phyloP scores from a whole-genome alignment of 768 basidiomycete genomes.

The Boletus bicolor region DNA sequence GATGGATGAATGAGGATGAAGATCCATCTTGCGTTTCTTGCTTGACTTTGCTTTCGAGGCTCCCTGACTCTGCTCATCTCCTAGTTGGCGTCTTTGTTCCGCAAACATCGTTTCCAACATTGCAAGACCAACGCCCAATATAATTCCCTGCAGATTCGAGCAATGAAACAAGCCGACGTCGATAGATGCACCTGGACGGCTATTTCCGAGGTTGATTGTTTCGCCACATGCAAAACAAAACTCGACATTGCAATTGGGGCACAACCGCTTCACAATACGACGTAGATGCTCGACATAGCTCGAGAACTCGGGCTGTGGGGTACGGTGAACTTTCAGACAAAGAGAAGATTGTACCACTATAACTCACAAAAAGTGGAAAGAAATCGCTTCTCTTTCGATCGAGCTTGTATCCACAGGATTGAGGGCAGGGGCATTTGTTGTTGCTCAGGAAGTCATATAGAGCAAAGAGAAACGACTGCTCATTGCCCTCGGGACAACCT shows the following conservation, averaged over 20 bases:
- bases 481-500: conserved; percentile 90
- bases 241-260: conserved; percentile 55
- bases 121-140: conserved; percentile 85
- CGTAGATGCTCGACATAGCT: conserved; percentile 65
- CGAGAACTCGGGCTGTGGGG: conserved; percentile 62
- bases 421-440: conserved; percentile 66
- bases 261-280: conserved; percentile 54
- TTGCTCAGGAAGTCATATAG: conserved; percentile 73
- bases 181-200: conserved; percentile 40
- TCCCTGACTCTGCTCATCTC: conserved; percentile 27
- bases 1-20: conserved; percentile 20
- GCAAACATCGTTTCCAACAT: conserved; percentile 77
- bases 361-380: conserved; percentile 76
- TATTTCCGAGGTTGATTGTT: conserved; percentile 45
- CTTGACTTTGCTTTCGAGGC: conserved; percentile 30
- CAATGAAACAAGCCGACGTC: conserved; percentile 81
- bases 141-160: conserved; percentile 82
- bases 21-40: conserved; percentile 42
- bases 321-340: conserved; percentile 9
- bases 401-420: conserved; percentile 64
- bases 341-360: not conserved
- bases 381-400: conserved; percentile 72
- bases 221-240: conserved; percentile 81
- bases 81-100: conserved; percentile 44
- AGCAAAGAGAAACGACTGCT: conserved; percentile 85